phyloP scores from a whole-genome alignment of 106 monocot genomes.

The Dioscorea zingiberensis region DNA sequence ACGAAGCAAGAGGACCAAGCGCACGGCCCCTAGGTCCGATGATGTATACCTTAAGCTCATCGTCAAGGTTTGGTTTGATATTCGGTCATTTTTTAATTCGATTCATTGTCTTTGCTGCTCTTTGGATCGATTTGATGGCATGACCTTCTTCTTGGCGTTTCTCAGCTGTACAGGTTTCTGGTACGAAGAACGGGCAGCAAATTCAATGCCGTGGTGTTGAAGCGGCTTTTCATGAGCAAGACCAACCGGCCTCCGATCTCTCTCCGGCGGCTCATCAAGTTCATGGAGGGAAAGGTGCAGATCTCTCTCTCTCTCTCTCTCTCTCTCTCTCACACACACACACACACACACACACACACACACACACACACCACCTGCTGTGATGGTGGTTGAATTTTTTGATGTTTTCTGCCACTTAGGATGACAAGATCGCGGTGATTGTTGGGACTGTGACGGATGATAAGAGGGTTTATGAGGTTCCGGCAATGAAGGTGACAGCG shows the following conservation, averaged over 20 bases:
- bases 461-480: constrained; percentile 65
- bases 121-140: too few relatives aligned
- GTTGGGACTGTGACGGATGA: constrained; percentile 91
- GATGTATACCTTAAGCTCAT: constrained; percentile 95
- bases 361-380: too few relatives aligned
- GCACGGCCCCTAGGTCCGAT: constrained; percentile 75
- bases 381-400: too few relatives aligned
- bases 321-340: too few relatives aligned
- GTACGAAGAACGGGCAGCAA: constrained; percentile 75
- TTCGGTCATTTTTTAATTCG: neutral
- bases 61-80: constrained; percentile 56
- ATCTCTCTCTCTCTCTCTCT: neutral
- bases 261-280: constrained; percentile 53
- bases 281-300: constrained; percentile 65
- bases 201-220: constrained; percentile 71
- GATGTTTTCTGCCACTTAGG: neutral
- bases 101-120: neutral
- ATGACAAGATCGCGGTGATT: constrained; percentile 56
- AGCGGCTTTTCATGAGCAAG: constrained; percentile 89
- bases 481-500: constrained; percentile 76
- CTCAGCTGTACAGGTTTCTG: constrained; percentile 79
- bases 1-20: constrained; percentile 84
- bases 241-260: constrained; percentile 81
- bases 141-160: neutral
- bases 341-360: too few relatives aligned